Evolutionary conservation across 176 grass and related monocot genomes (phyloP).

Genomic region (Triticum timopheevii): DNA sequence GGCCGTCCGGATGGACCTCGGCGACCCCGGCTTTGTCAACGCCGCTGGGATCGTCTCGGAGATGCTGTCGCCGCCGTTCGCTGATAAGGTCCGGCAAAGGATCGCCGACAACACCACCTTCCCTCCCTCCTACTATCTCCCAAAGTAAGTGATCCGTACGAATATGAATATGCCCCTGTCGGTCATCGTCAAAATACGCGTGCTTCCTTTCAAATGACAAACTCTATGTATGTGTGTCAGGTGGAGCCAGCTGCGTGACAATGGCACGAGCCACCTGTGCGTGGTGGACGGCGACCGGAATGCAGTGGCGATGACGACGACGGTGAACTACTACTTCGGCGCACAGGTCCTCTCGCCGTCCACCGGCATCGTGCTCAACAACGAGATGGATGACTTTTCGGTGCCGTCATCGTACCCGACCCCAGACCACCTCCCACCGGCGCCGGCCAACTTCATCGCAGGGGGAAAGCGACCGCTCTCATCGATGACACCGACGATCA

Average conservation of each 20-base stretch:
- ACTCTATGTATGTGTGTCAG: conserved; percentile 21
- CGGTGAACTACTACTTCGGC: conserved; percentile 70
- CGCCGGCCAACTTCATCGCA: conserved; percentile 82
- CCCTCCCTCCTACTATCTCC: conserved; percentile 60
- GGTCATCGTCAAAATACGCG: conserved; percentile 65
- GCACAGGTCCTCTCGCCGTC: conserved; percentile 65
- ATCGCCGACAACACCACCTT: conserved; percentile 80
- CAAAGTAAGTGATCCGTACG: conserved; percentile 34
- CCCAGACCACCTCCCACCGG: conserved; percentile 63
- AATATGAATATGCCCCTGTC: conserved; percentile 70
- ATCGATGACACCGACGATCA: conserved; percentile 74
- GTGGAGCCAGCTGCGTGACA: conserved; percentile 71
- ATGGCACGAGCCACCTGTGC: conserved; percentile 81
- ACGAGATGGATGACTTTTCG: conserved; percentile 98
- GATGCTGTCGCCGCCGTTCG: conserved; percentile 65
- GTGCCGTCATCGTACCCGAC: conserved; percentile 38
- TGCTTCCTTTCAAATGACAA: conserved; percentile 24
- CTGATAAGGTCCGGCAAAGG: conserved; percentile 41
- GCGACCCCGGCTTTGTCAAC: conserved; percentile 69
- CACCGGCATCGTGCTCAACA: conserved; percentile 83
- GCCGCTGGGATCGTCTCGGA: conserved; percentile 42
- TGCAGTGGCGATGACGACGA: conserved; percentile 73
- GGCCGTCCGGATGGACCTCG: not conserved
- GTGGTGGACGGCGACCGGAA: conserved; percentile 80
- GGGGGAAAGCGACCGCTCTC: conserved; percentile 67